These are phyloP conservation scores for Aspergillus haitiensis DNA, from an alignment of 495 filamentous ascomycete genomes.

Conservation along the genomic window DNA sequence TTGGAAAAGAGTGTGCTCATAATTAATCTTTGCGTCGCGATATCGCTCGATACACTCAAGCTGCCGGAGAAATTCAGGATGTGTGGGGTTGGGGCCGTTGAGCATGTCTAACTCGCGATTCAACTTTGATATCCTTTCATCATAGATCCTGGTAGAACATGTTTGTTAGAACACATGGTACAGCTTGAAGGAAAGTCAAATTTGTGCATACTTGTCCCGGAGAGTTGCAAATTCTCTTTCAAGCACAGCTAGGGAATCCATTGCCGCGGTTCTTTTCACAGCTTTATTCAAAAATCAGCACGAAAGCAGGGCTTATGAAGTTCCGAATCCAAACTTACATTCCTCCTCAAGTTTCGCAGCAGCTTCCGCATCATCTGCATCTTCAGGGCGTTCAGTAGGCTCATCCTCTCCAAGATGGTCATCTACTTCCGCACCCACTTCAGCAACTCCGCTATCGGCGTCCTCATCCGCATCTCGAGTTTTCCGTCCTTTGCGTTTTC, in stretches of 20 bases:
- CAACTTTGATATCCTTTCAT: slow-evolving; percentile 78
- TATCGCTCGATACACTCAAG: slow-evolving; percentile 79
- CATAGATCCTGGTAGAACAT: slow-evolving; percentile 63
- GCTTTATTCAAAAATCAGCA: slow-evolving; percentile 41
- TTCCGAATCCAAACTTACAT: slow-evolving; percentile 50
- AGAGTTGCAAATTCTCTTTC: slow-evolving; percentile 84
- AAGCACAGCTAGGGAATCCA: slow-evolving; percentile 73
- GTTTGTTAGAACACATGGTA: slow-evolving; percentile 17
- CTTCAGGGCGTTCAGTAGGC: slow-evolving; percentile 42
- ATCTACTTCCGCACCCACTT: slow-evolving; percentile 33
- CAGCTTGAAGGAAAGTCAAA: neutral
- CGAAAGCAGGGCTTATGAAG: neutral
- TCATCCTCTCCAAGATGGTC: slow-evolving; percentile 49
- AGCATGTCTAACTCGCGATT: slow-evolving; percentile 85
- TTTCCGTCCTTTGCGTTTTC: slow-evolving; percentile 48
- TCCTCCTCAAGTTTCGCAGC: slow-evolving; percentile 61
- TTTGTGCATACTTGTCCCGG: slow-evolving; percentile 70
- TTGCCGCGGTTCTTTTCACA: slow-evolving; percentile 73
- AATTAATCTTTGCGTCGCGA: slow-evolving; percentile 72
- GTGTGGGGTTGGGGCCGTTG: slow-evolving; percentile 69
- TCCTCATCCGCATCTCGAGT: slow-evolving; percentile 42
- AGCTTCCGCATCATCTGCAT: slow-evolving; percentile 42
- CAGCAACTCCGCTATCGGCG: slow-evolving; percentile 28
- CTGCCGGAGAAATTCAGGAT: slow-evolving; percentile 85
- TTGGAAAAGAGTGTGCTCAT: slow-evolving; percentile 67